Evolutionary conservation across 2,329 filamentous ascomycete genomes (phyloP).

Genomic region (Pseudovirgaria hyperparasitica): DNA sequence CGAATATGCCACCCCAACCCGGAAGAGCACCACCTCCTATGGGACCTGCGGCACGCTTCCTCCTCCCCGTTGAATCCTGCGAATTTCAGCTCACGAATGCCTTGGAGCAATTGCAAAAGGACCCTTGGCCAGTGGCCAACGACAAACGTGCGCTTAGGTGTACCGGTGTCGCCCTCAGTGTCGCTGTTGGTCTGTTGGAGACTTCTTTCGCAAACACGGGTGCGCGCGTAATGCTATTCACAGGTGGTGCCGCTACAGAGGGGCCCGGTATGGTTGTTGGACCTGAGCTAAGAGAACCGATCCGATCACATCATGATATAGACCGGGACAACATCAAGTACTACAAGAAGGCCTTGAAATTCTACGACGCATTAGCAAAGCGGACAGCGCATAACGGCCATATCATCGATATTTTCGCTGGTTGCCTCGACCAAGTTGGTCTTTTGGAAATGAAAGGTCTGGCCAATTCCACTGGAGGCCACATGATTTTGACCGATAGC

Average conservation of each 20-base stretch:
- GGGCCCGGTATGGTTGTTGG: conserved; percentile 95
- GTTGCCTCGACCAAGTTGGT: conserved; percentile 93
- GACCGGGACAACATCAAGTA: conserved; percentile 98
- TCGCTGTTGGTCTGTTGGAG: conserved; percentile 84
- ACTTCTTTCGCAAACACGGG: conserved; percentile 93
- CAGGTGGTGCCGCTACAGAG: conserved; percentile 87
- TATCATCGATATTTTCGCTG: conserved; percentile 94
- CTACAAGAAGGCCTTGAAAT: conserved; percentile 98
- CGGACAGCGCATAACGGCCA: conserved; percentile 92
- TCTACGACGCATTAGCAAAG: conserved; percentile 91
- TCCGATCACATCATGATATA: conserved; percentile 96
- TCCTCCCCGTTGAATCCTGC: conserved; percentile 87
- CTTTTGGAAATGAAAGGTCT: conserved; percentile 96
- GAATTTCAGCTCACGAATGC: conserved; percentile 97
- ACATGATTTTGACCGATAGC: conserved; percentile 97
- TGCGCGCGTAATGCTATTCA: conserved; percentile 93
- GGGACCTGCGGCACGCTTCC: conserved; percentile 76
- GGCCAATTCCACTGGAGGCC: conserved; percentile 88
- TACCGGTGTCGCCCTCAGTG: conserved; percentile 90
- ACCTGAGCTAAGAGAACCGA: conserved; percentile 87
- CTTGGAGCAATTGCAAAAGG: conserved; percentile 87
- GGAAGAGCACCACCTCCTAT: conserved; percentile 62
- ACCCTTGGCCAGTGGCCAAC: conserved; percentile 93
- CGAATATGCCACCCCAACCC: conserved; percentile 56
- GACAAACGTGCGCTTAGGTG: conserved; percentile 84